phyloP scores from a whole-genome alignment of 2,329 filamentous ascomycete genomes.

The Penicillium rolfsii region DNA sequence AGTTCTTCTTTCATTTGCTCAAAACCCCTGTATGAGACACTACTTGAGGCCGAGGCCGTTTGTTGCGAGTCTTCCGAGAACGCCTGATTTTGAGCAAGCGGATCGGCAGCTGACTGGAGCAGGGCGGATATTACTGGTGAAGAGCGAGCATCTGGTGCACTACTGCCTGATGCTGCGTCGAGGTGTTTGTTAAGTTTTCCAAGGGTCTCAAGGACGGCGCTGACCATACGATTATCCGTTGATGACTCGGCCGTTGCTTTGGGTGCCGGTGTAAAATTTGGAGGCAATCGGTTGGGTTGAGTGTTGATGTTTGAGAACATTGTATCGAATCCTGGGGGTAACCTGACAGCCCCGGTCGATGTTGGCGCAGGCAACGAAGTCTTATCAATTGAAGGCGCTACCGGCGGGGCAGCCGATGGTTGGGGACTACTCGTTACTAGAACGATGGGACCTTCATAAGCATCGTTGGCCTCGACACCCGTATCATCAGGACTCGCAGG shows the following conservation, averaged over 20 bases:
- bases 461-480: background rate
- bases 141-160: conserved; percentile 19
- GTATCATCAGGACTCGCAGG: conserved; percentile 14
- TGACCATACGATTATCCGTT: conserved; percentile 34
- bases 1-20: conserved; percentile 38
- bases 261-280: conserved; percentile 11
- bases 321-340: conserved; percentile 45
- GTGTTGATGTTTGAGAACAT: conserved; percentile 39
- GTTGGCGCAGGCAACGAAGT: conserved; percentile 13
- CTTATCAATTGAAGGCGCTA: conserved; percentile 11
- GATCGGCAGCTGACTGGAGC: conserved; percentile 22
- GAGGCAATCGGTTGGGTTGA: background rate
- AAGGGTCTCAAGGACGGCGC: conserved; percentile 42
- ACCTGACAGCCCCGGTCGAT: conserved; percentile 16
- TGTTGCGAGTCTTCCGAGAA: conserved; percentile 6
- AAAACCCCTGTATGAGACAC: conserved; percentile 18
- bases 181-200: conserved; percentile 44
- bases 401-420: conserved; percentile 7
- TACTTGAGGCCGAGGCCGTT: conserved; percentile 3
- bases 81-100: background rate
- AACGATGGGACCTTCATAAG: conserved; percentile 8
- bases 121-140: conserved; percentile 33
- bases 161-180: conserved; percentile 29
- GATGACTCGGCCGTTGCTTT: conserved; percentile 20
- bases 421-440: conserved; percentile 8